phyloP scores from a whole-genome alignment of 306 rosid species.

The Malus domestica region DNA sequence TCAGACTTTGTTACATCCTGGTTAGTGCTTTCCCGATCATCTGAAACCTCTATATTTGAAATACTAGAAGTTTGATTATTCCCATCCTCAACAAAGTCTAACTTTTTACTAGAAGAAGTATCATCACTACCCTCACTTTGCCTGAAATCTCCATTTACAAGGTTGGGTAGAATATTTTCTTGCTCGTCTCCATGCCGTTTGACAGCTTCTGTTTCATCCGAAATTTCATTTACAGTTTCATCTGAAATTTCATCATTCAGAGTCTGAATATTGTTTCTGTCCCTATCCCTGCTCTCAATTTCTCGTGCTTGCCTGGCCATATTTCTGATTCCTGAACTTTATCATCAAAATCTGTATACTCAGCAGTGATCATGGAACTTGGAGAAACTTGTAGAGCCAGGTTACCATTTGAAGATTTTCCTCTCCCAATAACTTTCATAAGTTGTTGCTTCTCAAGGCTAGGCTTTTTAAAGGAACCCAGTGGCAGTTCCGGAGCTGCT shows the following conservation, averaged over 20 bases:
- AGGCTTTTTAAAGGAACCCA: constrained; percentile 40
- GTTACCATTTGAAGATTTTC: constrained; percentile 35
- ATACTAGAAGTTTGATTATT: constrained; percentile 13
- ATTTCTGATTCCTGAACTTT: constrained; percentile 60
- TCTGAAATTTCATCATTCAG: constrained; percentile 21
- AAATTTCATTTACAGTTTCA: constrained; percentile 23
- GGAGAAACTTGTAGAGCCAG: constrained; percentile 24
- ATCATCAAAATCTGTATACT: constrained; percentile 26
- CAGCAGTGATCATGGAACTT: constrained; percentile 9
- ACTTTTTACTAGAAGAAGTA: constrained; percentile 22
- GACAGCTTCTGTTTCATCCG: constrained; percentile 18
- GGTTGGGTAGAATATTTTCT: constrained; percentile 8
- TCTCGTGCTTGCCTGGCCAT: constrained; percentile 51
- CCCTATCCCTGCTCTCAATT: constrained; percentile 39
- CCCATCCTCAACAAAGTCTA: constrained; percentile 13
- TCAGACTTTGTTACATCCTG: constrained; percentile 24
- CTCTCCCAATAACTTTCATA: constrained; percentile 43
- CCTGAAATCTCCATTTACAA: constrained; percentile 23
- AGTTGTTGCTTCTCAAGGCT: constrained; percentile 63
- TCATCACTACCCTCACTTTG: constrained; percentile 14
- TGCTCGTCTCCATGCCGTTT: constrained; percentile 19
- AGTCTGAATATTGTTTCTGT: constrained; percentile 18
- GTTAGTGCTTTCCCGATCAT: constrained; percentile 15
- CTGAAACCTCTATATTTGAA: constrained; percentile 27
- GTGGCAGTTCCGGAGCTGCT: constrained; percentile 24